phyloP scores from a whole-genome alignment of 2,329 filamentous ascomycete species.

The Diaporthe sp. region DNA sequence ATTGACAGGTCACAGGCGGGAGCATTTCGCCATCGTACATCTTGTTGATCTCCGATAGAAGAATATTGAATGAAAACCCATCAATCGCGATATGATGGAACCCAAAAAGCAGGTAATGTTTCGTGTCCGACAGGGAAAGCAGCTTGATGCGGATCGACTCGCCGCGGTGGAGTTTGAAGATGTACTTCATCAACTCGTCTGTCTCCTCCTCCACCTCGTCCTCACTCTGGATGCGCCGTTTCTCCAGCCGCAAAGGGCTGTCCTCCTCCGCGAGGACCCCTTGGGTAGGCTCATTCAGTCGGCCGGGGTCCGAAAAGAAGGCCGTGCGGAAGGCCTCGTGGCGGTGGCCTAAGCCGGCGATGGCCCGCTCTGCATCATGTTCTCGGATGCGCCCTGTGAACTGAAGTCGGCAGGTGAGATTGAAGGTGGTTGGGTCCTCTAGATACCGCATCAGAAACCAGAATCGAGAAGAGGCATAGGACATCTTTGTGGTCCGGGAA shows the following conservation, averaged over 20 bases:
- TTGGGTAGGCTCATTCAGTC: slow-evolving; percentile 11
- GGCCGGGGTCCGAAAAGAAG: slow-evolving; percentile 5
- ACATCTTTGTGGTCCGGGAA: slow-evolving; percentile 47
- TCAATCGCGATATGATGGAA: slow-evolving; percentile 37
- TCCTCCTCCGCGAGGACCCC: slow-evolving; percentile 39
- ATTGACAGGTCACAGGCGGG: not conserved
- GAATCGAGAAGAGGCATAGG: slow-evolving; percentile 56
- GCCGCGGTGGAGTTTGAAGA: slow-evolving; percentile 56
- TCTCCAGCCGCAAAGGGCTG: slow-evolving; percentile 50
- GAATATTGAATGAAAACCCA: slow-evolving; percentile 22
- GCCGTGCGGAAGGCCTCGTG: slow-evolving; percentile 16
- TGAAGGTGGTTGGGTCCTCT: slow-evolving; percentile 56
- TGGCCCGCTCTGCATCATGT: slow-evolving; percentile 14
- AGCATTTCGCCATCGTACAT: slow-evolving; percentile 15
- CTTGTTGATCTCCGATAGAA: slow-evolving; percentile 30
- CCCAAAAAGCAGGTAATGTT: slow-evolving; percentile 57
- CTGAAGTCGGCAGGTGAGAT: slow-evolving; percentile 44
- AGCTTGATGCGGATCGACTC: slow-evolving; percentile 52
- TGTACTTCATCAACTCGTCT: slow-evolving; percentile 47
- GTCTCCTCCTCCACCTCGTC: slow-evolving; percentile 45
- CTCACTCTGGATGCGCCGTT: slow-evolving; percentile 42
- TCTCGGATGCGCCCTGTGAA: slow-evolving; percentile 23
- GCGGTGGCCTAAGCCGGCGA: slow-evolving; percentile 7
- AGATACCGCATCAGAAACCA: slow-evolving; percentile 54
- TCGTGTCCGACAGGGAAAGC: slow-evolving; percentile 50